Evolutionary conservation across 768 basidiomycete genomes (phyloP).

Genomic region (Podaxis rugospora): DNA sequence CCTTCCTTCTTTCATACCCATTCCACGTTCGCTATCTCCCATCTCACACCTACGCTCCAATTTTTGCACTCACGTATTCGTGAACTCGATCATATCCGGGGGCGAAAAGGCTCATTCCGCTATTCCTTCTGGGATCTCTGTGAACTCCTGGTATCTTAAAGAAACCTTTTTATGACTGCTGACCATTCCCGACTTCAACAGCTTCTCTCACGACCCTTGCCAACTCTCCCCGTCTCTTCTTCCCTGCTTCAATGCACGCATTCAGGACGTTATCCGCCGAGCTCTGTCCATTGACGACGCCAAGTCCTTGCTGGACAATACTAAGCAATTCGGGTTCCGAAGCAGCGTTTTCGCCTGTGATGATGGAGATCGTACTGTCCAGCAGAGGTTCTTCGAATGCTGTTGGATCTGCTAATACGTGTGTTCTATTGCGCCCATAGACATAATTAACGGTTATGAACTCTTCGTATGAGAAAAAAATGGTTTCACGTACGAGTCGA

Average conservation of each 20-base stretch:
- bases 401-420: slow-evolving; percentile 78
- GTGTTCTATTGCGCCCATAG: slow-evolving; percentile 35
- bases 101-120: too few species aligned
- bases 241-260: slow-evolving; percentile 36
- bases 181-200: background rate
- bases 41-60: too few species aligned
- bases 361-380: slow-evolving; percentile 62
- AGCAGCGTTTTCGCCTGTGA: slow-evolving; percentile 38
- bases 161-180: too few species aligned
- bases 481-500: slow-evolving; percentile 60
- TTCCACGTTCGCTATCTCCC: too few species aligned
- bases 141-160: too few species aligned
- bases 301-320: slow-evolving; percentile 51
- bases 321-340: slow-evolving; percentile 40
- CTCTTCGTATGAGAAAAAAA: background rate
- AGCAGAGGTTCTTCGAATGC: slow-evolving; percentile 89
- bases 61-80: too few species aligned
- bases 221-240: slow-evolving; percentile 14
- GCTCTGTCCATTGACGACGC: slow-evolving; percentile 18
- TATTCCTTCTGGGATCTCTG: too few species aligned
- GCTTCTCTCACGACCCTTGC: slow-evolving; percentile 1
- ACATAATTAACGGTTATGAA: background rate
- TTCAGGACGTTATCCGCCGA: slow-evolving; percentile 26
- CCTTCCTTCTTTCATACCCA: too few species aligned
- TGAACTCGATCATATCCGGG: too few species aligned